Base-by-base conservation (phyloP, 257 asterid genomes). In the Parsonsia alboflavescens region DNA sequence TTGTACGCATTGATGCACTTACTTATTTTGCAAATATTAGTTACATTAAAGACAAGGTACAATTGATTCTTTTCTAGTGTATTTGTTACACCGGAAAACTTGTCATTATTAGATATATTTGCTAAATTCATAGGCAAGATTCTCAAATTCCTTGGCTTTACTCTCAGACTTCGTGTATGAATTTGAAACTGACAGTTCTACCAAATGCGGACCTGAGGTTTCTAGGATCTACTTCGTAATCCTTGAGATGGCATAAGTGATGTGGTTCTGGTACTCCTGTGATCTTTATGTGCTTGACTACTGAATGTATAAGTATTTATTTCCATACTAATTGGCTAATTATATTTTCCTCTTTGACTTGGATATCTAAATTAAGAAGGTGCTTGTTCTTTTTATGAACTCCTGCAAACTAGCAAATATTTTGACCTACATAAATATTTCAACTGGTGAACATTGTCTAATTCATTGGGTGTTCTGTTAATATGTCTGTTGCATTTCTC, bases 211-310 rank as follows among this genome's bases (percentile, higher is more conserved):
- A 81, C 97, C 99, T 73, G 93, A 84, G 84, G 98, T 90, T 68
- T 74, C 88, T 59, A 86, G 95, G 82, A 71, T 94, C 77, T 85
- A 89, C 80, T 94, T 87, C 67, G 96, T 92, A 75, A 90, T 94
- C 72, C 76, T 94, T 68, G 99, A 94, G 85, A 88, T 94, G 99
- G 99, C 99, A 48, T 94, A 76, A 94, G 99, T 93, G 65, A n/a
- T 67, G 69, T 68, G 52, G 50, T n/a, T 24, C 26, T 2, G 24
- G 41, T 59, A 7, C 39, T 57, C 56, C 48, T 45, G 16, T 49
- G 21, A 3, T 15, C 6, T 59, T 42, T 11, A 10, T 73, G 70
- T 24, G 56, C 6, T 45, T 22, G 22, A 33, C n/a, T 19, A 48
- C 16, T n/a, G 24, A 46, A 67, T n/a, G 48, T 30, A 2, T 9